Conservation (phyloP, 805 yeast species). For the Starmera dryadoides region DNA sequence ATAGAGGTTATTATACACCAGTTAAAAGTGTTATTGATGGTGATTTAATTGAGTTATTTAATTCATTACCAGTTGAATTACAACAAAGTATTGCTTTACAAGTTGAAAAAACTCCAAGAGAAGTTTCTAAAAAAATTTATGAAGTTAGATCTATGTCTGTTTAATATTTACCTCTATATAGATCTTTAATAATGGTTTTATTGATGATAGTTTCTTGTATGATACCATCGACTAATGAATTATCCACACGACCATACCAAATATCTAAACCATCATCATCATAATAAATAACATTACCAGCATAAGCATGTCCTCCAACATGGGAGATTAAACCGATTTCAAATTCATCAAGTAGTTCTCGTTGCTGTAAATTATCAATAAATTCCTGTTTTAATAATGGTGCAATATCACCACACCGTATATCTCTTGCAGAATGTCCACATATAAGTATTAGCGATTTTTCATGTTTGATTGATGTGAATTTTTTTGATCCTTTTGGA, state of each 20-base stretch:
- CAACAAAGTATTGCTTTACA: slow-evolving; percentile 20
- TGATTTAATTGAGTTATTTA: slow-evolving; percentile 60
- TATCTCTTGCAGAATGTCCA: slow-evolving; percentile 59
- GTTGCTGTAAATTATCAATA: slow-evolving; percentile 27
- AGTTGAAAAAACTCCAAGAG: slow-evolving; percentile 39
- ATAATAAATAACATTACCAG: slow-evolving; percentile 69
- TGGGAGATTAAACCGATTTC: slow-evolving; percentile 60
- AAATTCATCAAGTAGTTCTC: slow-evolving; percentile 24
- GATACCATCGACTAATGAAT: slow-evolving; percentile 60
- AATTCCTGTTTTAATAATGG: slow-evolving; percentile 51
- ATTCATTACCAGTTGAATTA: slow-evolving; percentile 3
- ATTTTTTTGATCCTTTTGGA: slow-evolving; percentile 22
- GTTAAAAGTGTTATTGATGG: slow-evolving; percentile 78
- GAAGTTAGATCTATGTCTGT: slow-evolving; percentile 36
- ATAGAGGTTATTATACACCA: slow-evolving; percentile 79
- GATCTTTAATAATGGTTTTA: slow-evolving; percentile 44
- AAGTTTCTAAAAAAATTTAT: slow-evolving; percentile 43
- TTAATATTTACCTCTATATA: slow-evolving; percentile 41
- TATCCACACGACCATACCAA: slow-evolving; percentile 77
- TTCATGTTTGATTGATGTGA: slow-evolving; percentile 21
- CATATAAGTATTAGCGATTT: slow-evolving; percentile 42
- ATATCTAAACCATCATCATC: slow-evolving; percentile 30
- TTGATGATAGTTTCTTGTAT: slow-evolving; percentile 44
- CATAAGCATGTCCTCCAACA: slow-evolving; percentile 81
- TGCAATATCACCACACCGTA: slow-evolving; percentile 62